Base-by-base conservation (phyloP, 495 filamentous ascomycete genomes). In the Daldinia loculata region DNA sequence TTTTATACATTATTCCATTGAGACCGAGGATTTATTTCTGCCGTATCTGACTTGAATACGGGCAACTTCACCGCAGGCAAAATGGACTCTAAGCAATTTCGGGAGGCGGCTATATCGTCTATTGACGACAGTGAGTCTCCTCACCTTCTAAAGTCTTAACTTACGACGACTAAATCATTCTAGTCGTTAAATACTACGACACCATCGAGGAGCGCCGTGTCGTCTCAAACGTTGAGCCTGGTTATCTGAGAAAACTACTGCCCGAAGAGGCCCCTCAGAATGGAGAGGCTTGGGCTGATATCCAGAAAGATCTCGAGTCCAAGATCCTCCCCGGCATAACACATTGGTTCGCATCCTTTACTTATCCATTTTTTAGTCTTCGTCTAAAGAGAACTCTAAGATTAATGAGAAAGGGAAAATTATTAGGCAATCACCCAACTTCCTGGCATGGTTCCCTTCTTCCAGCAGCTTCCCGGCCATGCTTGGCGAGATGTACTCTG, bases 381-480 rank as follows among this genome's bases (percentile, higher is more conserved):
- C 22, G 43, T 60, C n/a, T 30, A 14, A 30, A 22, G 24, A 38
- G 43, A 19, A 26, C 19, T 26, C n/a, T 2, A 12, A 56, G 26
- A 29, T 38, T 53, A 43, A 59, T 6, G 11, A 26, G 9, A 17
- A 29, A 19, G 32, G 30, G 55, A 43, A 51, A 82, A 80, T 84
- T 19, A 24, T 29, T 41, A 77, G 75, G 75, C 93, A 97, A 78
- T 92, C 90, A 3, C 95, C 95, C 2, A 95, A 95, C 77, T 99
- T 97, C 86, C 92, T 97, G 87, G 95, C 95, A 38, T 99, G 94
- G 87, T 99, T 92, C 80, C 93, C 95, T 14, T 93, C 93, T 17
- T 87, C 86, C 41, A 89, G 89, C 55, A 90, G 90, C 41, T 98
- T 91, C 80, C 94, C 95, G 0, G 90, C 89, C 51, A 93, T 98